These are phyloP conservation scores for Rosa multiflora DNA, from an alignment of 306 rosid species.

Conservation along the genomic window DNA sequence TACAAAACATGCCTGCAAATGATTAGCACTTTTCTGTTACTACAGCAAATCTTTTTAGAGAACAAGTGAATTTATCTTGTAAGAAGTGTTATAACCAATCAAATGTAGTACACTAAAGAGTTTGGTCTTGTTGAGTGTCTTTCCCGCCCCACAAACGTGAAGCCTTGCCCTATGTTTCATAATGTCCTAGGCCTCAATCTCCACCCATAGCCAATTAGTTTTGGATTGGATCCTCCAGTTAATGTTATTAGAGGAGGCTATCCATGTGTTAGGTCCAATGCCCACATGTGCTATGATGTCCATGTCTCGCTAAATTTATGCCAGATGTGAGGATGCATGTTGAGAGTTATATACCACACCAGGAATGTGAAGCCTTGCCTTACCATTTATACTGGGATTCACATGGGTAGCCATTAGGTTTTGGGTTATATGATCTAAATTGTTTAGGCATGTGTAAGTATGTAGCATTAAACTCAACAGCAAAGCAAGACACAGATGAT, in stretches of 20 bases:
- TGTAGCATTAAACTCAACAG: neutral
- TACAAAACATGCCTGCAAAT: neutral
- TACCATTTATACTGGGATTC: neutral
- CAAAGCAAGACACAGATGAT: neutral
- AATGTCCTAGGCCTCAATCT: neutral
- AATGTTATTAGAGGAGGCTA: no score
- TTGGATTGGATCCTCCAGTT: neutral
- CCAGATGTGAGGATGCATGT: neutral
- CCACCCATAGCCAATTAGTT: neutral
- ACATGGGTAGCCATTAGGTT: neutral
- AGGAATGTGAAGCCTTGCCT: neutral
- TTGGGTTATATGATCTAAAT: neutral
- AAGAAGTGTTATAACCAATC: neutral
- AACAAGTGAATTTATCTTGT: neutral
- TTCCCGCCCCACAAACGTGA: neutral
- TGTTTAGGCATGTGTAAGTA: neutral
- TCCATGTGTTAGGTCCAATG: neutral
- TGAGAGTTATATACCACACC: neutral
- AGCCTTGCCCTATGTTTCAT: neutral
- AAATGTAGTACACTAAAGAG: neutral
- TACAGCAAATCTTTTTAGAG: neutral
- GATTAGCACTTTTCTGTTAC: neutral
- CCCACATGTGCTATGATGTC: neutral
- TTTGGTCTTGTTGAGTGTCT: neutral
- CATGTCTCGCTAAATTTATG: neutral